Base-by-base conservation (phyloP, 257 asterid species). In the Scutellaria galericulata region DNA sequence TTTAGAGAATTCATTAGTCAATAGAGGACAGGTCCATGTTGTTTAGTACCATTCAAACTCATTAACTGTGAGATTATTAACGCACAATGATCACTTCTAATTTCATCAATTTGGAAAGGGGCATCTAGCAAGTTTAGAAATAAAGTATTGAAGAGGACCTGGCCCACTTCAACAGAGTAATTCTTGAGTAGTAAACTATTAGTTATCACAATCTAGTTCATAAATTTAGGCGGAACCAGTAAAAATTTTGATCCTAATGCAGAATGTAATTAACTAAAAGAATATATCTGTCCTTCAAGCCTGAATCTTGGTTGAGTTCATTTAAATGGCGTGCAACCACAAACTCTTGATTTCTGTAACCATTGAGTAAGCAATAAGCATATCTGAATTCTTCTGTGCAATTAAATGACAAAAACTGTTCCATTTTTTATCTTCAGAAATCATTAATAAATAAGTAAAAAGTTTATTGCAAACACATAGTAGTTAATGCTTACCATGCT, bases 91-190 rank as follows among this genome's bases (percentile, higher is more conserved):
- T 15, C 60, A 12, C 15, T 53, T 53, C 44, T 35, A n/a, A 44
- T 45, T 2, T 6, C 42, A 15, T 55, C 18, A 11, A 47, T 31
- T 22, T 12, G 12, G 57, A 9, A 67, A 47, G 13, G 37, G 51
- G 3, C n/a, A 52, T 62, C 56, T 7, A 50, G 70, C 50, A 12
- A 68, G 61, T 46, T 42, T 60, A 64, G 50, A 68, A 14, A 27
- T 15, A n/a, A n/a, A n/a, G 6, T 55, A 66, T 24, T 24, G 12
- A 11, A 53, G 35, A 27, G 18, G 60, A 58, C 42, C 74, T 52
- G 75, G 59, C 51, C 69, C 54, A 50, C 67, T 56, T 74, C 41
- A 50, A 58, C 65, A 7, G n/a, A 61, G 48, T 5, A 75, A 67
- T 35, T 55, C 40, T 45, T 44, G n/a, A 14, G 78, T 35, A 18